A percentile compares a stretch with the other conserved stretches of the same genome.
Evolutionary conservation across 768 basidiomycete genomes (phyloP).

Genomic region (Pleurotus cornucopiae): DNA sequence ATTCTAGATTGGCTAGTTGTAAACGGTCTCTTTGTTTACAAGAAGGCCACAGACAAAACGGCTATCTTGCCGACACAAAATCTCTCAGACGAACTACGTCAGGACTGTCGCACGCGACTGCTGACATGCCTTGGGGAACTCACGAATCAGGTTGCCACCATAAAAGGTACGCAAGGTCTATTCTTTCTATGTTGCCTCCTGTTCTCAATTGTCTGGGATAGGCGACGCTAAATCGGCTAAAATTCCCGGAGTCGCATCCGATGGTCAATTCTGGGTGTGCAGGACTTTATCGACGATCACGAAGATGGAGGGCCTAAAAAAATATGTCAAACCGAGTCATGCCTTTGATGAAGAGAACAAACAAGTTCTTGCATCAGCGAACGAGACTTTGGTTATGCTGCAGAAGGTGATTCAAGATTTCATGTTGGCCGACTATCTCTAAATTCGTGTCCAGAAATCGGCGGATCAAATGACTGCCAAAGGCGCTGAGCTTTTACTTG

Average conservation of each 20-base stretch:
- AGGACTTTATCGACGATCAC: conserved; percentile 56
- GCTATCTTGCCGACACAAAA: conserved; percentile 53
- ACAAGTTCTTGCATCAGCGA: conserved; percentile 41
- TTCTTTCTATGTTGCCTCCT: no score
- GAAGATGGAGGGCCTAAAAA: conserved; percentile 58
- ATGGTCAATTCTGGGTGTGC: conserved; percentile 79
- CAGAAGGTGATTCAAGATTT: conserved; percentile 31
- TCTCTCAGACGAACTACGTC: conserved; percentile 69
- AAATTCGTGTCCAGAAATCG: conserved; percentile 16
- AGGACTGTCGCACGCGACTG: conserved; percentile 64
- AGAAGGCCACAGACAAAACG: conserved; percentile 70
- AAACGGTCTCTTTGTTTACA: conserved; percentile 75
- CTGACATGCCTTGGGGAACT: conserved; percentile 74
- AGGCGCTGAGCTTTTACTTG: conserved; percentile 69
- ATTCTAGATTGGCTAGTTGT: conserved; percentile 80
- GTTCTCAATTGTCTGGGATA: neutral
- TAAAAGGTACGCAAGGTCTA: neutral
- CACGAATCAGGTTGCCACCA: conserved; percentile 45
- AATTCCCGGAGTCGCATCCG: conserved; percentile 55
- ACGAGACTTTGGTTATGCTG: conserved; percentile 36
- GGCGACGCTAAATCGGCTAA: conserved; percentile 51
- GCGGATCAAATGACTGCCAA: conserved; percentile 39
- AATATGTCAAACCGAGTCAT: conserved; percentile 54
- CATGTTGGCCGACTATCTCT: neutral
- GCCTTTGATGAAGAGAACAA: conserved; percentile 55